phyloP scores from a whole-genome alignment of 306 rosid species.

The Corylus heterophylla region DNA sequence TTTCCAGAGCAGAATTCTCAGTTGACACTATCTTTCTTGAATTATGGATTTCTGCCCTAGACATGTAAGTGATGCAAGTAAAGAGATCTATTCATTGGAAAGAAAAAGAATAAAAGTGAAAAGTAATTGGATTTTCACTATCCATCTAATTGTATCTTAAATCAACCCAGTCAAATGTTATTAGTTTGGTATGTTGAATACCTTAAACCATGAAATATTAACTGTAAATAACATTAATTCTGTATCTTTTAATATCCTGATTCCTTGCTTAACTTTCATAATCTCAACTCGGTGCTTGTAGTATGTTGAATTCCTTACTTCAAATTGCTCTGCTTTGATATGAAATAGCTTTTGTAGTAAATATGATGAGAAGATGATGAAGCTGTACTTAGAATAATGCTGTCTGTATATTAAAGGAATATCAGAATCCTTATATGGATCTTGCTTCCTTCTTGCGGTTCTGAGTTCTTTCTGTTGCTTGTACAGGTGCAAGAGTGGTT shows the following conservation, averaged over 20 bases:
- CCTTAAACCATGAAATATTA: neutral
- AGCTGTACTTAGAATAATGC: slow-evolving; percentile 7
- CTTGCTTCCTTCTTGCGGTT: neutral
- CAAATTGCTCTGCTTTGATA: neutral
- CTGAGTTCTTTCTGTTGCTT: slow-evolving; percentile 22
- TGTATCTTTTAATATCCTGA: neutral
- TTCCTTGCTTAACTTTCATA: neutral
- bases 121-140: neutral
- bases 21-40: neutral
- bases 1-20: neutral
- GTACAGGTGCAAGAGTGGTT: slow-evolving; percentile 74
- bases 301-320: neutral
- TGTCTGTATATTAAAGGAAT: neutral
- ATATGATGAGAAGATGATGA: neutral
- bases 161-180: neutral
- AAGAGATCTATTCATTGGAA: neutral
- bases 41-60: neutral
- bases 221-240: neutral
- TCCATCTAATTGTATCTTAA: neutral
- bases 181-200: neutral
- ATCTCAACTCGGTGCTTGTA: neutral
- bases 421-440: neutral
- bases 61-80: neutral
- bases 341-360: neutral
- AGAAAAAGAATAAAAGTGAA: neutral